These are phyloP conservation scores for Blastomyces gilchristii DNA, from an alignment of 2,329 filamentous ascomycete genomes.

Conservation along the genomic window DNA sequence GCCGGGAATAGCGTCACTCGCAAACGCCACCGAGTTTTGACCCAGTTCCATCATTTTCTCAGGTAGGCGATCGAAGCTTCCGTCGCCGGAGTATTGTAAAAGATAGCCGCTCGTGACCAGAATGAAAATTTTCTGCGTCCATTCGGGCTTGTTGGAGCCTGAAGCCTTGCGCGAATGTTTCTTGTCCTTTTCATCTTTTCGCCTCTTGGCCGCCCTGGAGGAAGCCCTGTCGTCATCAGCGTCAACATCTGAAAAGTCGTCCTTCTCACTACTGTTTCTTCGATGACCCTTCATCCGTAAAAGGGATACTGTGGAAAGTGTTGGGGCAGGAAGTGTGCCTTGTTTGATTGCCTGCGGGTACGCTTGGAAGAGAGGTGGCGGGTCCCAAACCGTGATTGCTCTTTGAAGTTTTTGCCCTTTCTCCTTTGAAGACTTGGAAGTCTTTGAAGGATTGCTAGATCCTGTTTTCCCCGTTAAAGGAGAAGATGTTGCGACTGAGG, in stretches of 20 bases:
- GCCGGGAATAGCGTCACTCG: conserved; percentile 40
- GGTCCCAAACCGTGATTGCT: conserved; percentile 45
- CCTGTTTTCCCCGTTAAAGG: conserved; percentile 17
- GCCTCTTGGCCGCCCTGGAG: conserved; percentile 21
- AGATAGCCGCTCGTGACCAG: conserved; percentile 37
- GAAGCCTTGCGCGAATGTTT: conserved; percentile 30
- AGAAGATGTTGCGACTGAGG: conserved; percentile 20
- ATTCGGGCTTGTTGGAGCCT: conserved; percentile 31
- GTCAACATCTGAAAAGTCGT: conserved; percentile 14
- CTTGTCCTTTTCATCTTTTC: conserved; percentile 27
- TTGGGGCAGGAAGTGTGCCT: conserved; percentile 57
- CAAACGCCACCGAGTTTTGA: conserved; percentile 39
- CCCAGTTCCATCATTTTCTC: conserved; percentile 40
- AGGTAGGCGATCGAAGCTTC: conserved; percentile 36
- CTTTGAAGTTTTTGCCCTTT: conserved; percentile 18
- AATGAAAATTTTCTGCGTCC: conserved; percentile 38
- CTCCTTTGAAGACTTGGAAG: conserved; percentile 20
- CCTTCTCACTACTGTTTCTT: conserved; percentile 17
- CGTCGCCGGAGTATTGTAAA: conserved; percentile 37
- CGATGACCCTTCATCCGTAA: conserved; percentile 43
- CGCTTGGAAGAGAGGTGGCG: conserved; percentile 73
- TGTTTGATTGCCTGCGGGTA: conserved; percentile 76
- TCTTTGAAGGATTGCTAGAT: conserved; percentile 17
- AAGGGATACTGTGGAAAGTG: conserved; percentile 58
- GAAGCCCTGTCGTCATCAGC: conserved; percentile 8